Evolutionary conservation across 768 basidiomycete genomes (phyloP).

Genomic region (Tubosaeta sp.): DNA sequence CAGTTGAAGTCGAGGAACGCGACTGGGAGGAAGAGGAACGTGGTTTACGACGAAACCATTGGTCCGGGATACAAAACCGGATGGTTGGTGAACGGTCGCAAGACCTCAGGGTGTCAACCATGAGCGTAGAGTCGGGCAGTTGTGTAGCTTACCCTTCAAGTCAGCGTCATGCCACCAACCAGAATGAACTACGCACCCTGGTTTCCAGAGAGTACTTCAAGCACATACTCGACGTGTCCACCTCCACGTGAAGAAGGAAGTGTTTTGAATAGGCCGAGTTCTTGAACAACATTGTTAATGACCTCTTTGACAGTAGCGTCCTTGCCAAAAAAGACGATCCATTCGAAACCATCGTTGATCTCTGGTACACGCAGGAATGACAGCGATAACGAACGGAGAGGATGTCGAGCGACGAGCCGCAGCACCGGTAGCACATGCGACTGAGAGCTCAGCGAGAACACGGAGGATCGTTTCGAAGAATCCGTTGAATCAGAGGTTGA

Average conservation of each 20-base stretch:
- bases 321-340: slow-evolving; percentile 62
- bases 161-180: not conserved
- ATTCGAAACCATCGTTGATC: slow-evolving; percentile 67
- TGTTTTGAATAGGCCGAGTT: slow-evolving; percentile 65
- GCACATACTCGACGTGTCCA: slow-evolving; percentile 57
- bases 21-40: slow-evolving; percentile 45
- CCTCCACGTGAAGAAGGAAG: slow-evolving; percentile 67
- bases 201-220: slow-evolving; percentile 58
- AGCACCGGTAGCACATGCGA: slow-evolving; percentile 61
- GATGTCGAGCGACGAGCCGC: slow-evolving; percentile 69
- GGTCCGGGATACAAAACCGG: slow-evolving; percentile 69
- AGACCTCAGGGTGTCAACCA: slow-evolving; percentile 15
- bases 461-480: slow-evolving; percentile 56
- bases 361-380: slow-evolving; percentile 69
- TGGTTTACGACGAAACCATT: slow-evolving; percentile 73
- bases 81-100: slow-evolving; percentile 29
- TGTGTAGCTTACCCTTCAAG: slow-evolving; percentile 9
- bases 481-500: slow-evolving; percentile 27
- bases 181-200: slow-evolving; percentile 43
- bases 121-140: slow-evolving; percentile 8
- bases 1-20: slow-evolving; percentile 53
- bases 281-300: slow-evolving; percentile 47
- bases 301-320: slow-evolving; percentile 52
- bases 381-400: slow-evolving; percentile 48
- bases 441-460: slow-evolving; percentile 65